Conservation (phyloP, 768 basidiomycete species). For the Hericium rajendrae region DNA sequence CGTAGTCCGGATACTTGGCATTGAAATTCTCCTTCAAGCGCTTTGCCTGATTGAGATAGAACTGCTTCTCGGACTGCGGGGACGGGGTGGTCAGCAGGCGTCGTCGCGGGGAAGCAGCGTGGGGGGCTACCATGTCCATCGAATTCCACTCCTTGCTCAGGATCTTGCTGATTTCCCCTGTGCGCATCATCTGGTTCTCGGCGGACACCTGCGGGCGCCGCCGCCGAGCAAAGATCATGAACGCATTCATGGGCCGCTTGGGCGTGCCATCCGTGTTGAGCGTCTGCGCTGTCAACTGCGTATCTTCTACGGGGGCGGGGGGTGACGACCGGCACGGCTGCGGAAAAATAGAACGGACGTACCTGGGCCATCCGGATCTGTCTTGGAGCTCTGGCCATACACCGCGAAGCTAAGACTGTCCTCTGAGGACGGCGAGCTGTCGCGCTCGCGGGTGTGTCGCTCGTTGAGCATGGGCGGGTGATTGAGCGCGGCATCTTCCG, state of each 20-base stretch:
- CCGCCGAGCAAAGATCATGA: constrained; percentile 86
- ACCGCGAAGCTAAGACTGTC: constrained; percentile 6
- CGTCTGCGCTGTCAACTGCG: constrained; percentile 59
- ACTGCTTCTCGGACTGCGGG: constrained; percentile 67
- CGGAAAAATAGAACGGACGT: not conserved
- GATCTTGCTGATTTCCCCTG: constrained; percentile 84
- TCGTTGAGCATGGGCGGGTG: constrained; percentile 1
- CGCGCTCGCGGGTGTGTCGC: constrained; percentile 1
- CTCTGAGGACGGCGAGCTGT: constrained; percentile 9
- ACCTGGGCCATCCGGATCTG: constrained; percentile 8
- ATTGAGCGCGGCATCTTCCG: constrained; percentile 6
- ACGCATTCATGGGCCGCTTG: constrained; percentile 88
- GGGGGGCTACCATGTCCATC: constrained; percentile 54
- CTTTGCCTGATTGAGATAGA: constrained; percentile 82
- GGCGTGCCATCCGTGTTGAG: constrained; percentile 83
- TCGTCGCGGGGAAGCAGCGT: not conserved
- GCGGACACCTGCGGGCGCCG: constrained; percentile 76
- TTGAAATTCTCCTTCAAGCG: constrained; percentile 81
- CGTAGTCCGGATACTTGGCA: constrained; percentile 79
- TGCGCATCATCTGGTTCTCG: constrained; percentile 85
- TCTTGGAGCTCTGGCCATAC: constrained; percentile 4
- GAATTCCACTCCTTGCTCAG: constrained; percentile 79
- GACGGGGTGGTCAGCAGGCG: constrained; percentile 3
- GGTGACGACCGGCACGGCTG: not conserved
- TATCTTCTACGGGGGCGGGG: constrained; percentile 7